Evolutionary conservation across 768 basidiomycete species (phyloP).

Genomic region (Tylopilus felleus): DNA sequence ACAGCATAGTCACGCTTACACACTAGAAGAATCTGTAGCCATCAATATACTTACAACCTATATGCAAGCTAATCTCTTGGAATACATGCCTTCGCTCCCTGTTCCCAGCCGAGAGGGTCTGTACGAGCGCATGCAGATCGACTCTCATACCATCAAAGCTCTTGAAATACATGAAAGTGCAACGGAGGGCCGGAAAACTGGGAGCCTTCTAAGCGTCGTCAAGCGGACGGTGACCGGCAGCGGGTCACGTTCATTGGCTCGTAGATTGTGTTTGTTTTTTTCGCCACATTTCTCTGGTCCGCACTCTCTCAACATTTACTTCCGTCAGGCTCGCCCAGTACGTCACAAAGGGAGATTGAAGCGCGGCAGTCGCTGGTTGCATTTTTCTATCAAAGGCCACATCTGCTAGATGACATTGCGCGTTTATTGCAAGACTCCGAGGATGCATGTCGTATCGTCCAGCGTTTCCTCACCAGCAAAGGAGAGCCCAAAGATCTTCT

Average conservation of each 20-base stretch:
- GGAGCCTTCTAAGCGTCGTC: constrained; percentile 70
- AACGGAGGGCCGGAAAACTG: constrained; percentile 67
- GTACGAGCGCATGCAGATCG: constrained; percentile 77
- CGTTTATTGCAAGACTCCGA: constrained; percentile 54
- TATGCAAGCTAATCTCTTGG: constrained; percentile 65
- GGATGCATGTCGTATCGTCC: constrained; percentile 73
- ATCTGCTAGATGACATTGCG: constrained; percentile 63
- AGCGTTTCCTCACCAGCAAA: constrained; percentile 67
- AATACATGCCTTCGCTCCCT: constrained; percentile 68
- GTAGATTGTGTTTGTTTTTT: constrained; percentile 68
- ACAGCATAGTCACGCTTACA: constrained; percentile 11
- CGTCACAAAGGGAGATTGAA: constrained; percentile 67
- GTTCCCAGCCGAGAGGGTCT: constrained; percentile 54
- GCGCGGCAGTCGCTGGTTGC: constrained; percentile 74
- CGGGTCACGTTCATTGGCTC: constrained; percentile 68
- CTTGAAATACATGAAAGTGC: constrained; percentile 78
- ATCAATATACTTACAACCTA: constrained; percentile 61
- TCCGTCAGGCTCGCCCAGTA: constrained; percentile 75
- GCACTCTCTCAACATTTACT: constrained; percentile 14
- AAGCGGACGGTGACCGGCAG: constrained; percentile 76
- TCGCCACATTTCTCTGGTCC: not conserved
- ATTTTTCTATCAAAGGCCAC: constrained; percentile 57
- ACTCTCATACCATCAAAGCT: constrained; percentile 84
- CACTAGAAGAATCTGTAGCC: constrained; percentile 50
- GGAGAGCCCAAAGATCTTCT: constrained; percentile 66